Evolutionary conservation across 352 stramenopile genomes (phyloP).

Genomic region (Phytopythium kandeliae): DNA sequence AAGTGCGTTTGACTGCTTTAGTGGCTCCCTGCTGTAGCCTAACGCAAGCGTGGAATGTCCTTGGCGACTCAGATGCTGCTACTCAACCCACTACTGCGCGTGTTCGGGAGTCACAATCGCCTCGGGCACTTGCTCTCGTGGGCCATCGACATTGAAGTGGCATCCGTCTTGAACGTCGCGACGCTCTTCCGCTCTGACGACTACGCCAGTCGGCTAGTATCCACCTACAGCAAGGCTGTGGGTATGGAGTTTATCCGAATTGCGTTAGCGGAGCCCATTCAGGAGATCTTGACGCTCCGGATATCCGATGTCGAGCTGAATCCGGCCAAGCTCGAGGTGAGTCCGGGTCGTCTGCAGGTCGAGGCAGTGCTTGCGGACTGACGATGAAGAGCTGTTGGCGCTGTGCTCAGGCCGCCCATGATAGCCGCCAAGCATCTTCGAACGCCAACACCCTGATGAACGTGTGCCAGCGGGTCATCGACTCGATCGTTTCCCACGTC

Average conservation of each 20-base stretch:
- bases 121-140: slow-evolving; percentile 61
- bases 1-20: no score
- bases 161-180: slow-evolving; percentile 65
- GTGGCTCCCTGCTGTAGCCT: no score
- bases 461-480: slow-evolving; percentile 78
- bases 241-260: slow-evolving; percentile 64
- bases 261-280: slow-evolving; percentile 55
- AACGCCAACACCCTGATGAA: slow-evolving; percentile 81
- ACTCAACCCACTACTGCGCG: slow-evolving; percentile 50
- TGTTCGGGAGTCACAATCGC: slow-evolving; percentile 55
- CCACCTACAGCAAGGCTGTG: slow-evolving; percentile 71
- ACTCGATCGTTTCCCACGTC: slow-evolving; percentile 70
- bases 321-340: slow-evolving; percentile 45
- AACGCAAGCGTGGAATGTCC: no score
- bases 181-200: slow-evolving; percentile 78
- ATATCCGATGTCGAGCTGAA: slow-evolving; percentile 76
- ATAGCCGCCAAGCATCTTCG: slow-evolving; percentile 20
- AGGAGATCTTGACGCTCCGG: slow-evolving; percentile 51
- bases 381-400: neutral
- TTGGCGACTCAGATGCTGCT: slow-evolving; percentile 40
- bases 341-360: neutral
- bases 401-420: slow-evolving; percentile 15
- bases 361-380: neutral
- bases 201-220: slow-evolving; percentile 64
- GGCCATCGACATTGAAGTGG: slow-evolving; percentile 74